Percentiles rank a stretch among this genome's conserved stretches.
Conservation (phyloP, 2,329 filamentous ascomycete species). For the Aspergillus cejpii region DNA sequence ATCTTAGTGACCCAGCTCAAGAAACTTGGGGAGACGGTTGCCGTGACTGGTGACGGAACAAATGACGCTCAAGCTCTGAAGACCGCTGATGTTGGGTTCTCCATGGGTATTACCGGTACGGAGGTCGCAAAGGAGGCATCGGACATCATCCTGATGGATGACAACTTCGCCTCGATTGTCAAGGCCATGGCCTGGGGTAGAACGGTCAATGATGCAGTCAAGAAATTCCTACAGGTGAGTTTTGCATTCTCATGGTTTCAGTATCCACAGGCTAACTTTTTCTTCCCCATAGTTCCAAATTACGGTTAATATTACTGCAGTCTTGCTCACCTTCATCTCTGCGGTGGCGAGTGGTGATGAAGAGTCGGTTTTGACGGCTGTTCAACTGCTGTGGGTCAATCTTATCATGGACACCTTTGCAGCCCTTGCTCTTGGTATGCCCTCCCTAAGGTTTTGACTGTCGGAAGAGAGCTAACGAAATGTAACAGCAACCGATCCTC, state of each 20-base stretch:
- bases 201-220: conserved; percentile 69
- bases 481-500: conserved; percentile 52
- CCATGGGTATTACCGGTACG: conserved; percentile 77
- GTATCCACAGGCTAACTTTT: neutral
- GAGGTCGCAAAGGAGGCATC: conserved; percentile 82
- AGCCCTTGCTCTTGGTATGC: conserved; percentile 50
- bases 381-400: conserved; percentile 64
- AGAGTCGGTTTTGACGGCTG: conserved; percentile 57
- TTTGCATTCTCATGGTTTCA: neutral
- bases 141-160: conserved; percentile 79
- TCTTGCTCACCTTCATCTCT: conserved; percentile 58
- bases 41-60: conserved; percentile 76
- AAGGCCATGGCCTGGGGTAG: conserved; percentile 76
- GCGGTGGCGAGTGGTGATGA: conserved; percentile 52
- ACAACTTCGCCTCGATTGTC: conserved; percentile 81
- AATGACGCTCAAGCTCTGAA: conserved; percentile 78
- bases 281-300: conserved; percentile 37
- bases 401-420: conserved; percentile 65
- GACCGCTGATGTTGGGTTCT: conserved; percentile 75
- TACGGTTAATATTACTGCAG: conserved; percentile 61
- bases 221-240: conserved; percentile 56
- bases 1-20: conserved; percentile 65
- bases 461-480: conserved; percentile 1
- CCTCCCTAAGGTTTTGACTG: neutral
- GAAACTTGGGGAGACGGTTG: conserved; percentile 68